These are phyloP conservation scores for Coniochaeta sp. DNA, from an alignment of 2,329 filamentous ascomycete species.

Conservation along the genomic window DNA sequence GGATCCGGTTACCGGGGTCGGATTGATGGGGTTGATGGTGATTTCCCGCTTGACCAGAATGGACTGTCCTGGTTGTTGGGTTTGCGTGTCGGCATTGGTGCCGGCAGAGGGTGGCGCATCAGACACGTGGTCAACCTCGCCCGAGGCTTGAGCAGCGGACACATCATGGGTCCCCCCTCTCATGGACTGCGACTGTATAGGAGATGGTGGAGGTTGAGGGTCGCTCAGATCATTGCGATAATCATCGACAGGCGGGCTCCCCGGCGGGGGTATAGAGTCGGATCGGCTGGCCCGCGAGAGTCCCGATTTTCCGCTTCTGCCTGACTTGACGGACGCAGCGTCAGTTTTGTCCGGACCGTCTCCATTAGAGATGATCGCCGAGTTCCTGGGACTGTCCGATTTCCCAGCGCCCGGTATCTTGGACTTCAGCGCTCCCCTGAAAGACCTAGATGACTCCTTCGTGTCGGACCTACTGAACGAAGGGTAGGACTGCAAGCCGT, in stretches of 20 bases:
- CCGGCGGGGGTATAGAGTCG: slow-evolving; percentile 32
- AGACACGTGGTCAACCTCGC: slow-evolving; percentile 91
- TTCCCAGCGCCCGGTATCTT: slow-evolving; percentile 75
- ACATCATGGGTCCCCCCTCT: slow-evolving; percentile 71
- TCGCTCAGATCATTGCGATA: slow-evolving; percentile 38
- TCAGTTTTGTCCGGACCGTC: slow-evolving; percentile 64
- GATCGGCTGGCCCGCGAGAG: slow-evolving; percentile 36
- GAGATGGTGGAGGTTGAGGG: slow-evolving; percentile 69
- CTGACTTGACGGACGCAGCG: slow-evolving; percentile 66
- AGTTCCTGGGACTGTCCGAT: slow-evolving; percentile 75
- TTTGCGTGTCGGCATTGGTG: slow-evolving; percentile 47
- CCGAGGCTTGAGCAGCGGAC: slow-evolving; percentile 70
- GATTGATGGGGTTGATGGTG: slow-evolving; percentile 54
- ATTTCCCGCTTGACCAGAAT: slow-evolving; percentile 81
- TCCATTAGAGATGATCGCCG: slow-evolving; percentile 56
- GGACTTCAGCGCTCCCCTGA: slow-evolving; percentile 68
- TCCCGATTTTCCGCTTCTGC: slow-evolving; percentile 49
- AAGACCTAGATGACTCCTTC: slow-evolving; percentile 82
- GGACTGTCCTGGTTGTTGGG: slow-evolving; percentile 73
- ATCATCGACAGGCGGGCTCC: slow-evolving; percentile 33
- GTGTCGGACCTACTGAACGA: slow-evolving; percentile 91
- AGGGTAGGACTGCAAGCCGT: slow-evolving; percentile 75
- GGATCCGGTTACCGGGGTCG: slow-evolving; percentile 25
- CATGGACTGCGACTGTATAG: slow-evolving; percentile 69
- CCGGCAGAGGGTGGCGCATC: slow-evolving; percentile 73